Conservation (phyloP, 106 monocot species). For the Dioscorea zingiberensis region DNA sequence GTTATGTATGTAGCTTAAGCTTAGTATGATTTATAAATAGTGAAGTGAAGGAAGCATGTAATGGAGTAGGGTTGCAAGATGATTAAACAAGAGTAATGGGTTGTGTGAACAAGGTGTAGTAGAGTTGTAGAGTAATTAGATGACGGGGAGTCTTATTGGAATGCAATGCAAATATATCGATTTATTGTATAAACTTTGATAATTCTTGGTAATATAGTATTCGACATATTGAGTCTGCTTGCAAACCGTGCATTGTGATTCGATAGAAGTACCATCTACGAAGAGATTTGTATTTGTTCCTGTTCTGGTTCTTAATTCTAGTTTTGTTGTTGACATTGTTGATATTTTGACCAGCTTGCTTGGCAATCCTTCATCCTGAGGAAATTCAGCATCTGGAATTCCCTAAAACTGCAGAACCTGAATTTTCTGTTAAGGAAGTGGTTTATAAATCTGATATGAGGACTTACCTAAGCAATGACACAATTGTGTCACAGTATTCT, state of each 20-base stretch:
- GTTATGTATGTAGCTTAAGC: no score
- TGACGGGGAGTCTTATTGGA: no score
- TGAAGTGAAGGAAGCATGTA: no score
- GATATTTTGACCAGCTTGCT: constrained; percentile 51
- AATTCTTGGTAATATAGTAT: neutral
- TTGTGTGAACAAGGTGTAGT: no score
- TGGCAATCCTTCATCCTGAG: constrained; percentile 60
- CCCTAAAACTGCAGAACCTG: constrained; percentile 24
- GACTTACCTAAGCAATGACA: constrained; percentile 15
- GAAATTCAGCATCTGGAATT: constrained; percentile 59
- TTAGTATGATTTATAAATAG: no score
- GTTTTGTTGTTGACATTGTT: neutral
- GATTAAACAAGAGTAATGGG: no score
- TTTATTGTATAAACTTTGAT: no score
- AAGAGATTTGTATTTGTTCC: neutral
- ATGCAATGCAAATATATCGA: no score
- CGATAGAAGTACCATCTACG: neutral
- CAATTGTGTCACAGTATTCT: constrained; percentile 9
- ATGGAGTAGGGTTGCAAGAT: no score
- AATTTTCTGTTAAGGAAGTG: constrained; percentile 45
- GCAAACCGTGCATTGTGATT: neutral
- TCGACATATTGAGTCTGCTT: neutral
- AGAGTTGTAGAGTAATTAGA: no score
- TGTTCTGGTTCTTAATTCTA: neutral
- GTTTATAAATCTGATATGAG: constrained; percentile 51